These are phyloP conservation scores for Brettanomyces sp. DNA, from an alignment of 805 yeast genomes.

Conservation along the genomic window DNA sequence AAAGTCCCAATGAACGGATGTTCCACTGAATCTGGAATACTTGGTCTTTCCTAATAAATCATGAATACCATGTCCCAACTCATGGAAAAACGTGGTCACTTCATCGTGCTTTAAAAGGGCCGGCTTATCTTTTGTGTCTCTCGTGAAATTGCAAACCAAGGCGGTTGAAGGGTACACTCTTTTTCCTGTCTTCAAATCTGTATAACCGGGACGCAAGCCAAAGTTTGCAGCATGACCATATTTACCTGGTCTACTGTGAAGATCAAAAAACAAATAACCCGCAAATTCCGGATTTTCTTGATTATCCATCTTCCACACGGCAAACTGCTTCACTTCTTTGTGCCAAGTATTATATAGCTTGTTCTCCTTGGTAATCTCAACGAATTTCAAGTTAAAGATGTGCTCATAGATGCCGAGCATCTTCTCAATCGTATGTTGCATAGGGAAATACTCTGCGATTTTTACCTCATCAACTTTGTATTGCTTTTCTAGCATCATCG, in stretches of 20 bases:
- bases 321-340: constrained; percentile 63
- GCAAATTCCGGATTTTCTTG: constrained; percentile 44
- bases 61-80: constrained; percentile 85
- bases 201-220: constrained; percentile 52
- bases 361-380: constrained; percentile 32
- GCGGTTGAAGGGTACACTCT: constrained; percentile 64
- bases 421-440: constrained; percentile 52
- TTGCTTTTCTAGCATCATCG: constrained; percentile 53
- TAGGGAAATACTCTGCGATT: constrained; percentile 72
- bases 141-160: constrained; percentile 76
- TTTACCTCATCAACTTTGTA: constrained; percentile 64
- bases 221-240: constrained; percentile 88
- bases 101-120: constrained; percentile 69
- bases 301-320: constrained; percentile 59
- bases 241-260: constrained; percentile 81
- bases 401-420: constrained; percentile 68
- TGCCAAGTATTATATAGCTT: constrained; percentile 53
- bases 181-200: constrained; percentile 32
- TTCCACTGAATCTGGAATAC: constrained; percentile 65
- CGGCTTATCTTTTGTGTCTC: constrained; percentile 61
- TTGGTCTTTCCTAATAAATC: constrained; percentile 59
- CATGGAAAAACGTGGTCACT: constrained; percentile 81
- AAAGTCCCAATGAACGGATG: constrained; percentile 74
- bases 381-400: constrained; percentile 60
- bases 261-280: constrained; percentile 73